These are phyloP conservation scores for Eragrostis tef DNA, from an alignment of 202 grass and related monocot species.

Conservation along the genomic window DNA sequence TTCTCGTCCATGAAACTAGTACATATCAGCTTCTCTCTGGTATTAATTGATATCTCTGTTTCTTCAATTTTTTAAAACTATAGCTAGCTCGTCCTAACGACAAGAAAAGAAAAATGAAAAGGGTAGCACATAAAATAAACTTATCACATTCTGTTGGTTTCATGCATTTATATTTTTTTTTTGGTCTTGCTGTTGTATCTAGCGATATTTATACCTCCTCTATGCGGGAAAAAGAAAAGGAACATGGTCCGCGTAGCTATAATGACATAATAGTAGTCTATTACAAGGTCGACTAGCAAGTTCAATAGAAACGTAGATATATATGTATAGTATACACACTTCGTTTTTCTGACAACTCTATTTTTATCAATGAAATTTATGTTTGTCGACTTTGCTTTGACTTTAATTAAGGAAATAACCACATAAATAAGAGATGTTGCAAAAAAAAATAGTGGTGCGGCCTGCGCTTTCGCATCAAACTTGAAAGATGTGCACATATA, in stretches of 20 bases:
- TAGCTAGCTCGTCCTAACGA: not conserved
- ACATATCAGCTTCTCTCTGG: not conserved
- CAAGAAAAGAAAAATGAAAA: not conserved
- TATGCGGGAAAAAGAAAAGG: not conserved
- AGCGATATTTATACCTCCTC: not conserved
- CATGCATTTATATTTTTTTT: not conserved
- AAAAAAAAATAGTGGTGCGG: too few species aligned
- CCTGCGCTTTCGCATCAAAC: not conserved
- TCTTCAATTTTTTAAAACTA: not conserved
- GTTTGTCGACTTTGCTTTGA: not conserved
- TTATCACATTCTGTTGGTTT: not conserved
- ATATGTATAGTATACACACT: too few species aligned
- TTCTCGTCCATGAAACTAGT: too few species aligned
- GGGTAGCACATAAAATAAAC: constrained; percentile 52
- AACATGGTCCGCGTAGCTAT: not conserved
- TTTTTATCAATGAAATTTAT: too few species aligned
- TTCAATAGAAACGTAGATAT: not conserved
- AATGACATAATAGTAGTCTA: too few species aligned
- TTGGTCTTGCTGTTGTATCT: not conserved
- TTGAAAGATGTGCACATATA: not conserved
- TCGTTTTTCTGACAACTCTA: too few species aligned
- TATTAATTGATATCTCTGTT: not conserved
- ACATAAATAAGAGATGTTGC: too few species aligned
- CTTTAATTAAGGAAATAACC: not conserved
- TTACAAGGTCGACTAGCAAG: too few species aligned